phyloP scores from a whole-genome alignment of 805 yeast genomes.

The Sungouiozyma intestinalis region DNA sequence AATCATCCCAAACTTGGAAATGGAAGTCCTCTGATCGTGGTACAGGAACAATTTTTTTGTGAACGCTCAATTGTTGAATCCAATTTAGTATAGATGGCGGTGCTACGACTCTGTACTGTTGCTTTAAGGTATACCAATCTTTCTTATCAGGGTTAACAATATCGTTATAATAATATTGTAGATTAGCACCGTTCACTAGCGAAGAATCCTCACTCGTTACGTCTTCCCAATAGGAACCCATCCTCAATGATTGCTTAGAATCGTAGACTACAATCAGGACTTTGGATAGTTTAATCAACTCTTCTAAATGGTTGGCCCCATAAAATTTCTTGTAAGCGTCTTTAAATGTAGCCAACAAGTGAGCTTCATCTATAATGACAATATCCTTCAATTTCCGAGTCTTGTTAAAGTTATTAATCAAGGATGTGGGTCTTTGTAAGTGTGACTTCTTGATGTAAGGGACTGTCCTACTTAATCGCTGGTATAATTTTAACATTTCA shows the following conservation, averaged over 20 bases:
- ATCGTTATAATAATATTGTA: constrained; percentile 15
- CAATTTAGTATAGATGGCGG: constrained; percentile 32
- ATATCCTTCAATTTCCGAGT: constrained; percentile 28
- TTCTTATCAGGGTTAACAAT: constrained; percentile 11
- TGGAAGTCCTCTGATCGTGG: constrained; percentile 18
- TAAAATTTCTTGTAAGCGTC: constrained; percentile 36
- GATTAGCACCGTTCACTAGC: constrained; percentile 31
- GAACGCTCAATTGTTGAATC: constrained; percentile 31
- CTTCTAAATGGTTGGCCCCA: constrained; percentile 36
- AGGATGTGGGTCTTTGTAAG: constrained; percentile 37
- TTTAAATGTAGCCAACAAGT: constrained; percentile 33
- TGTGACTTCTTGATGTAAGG: constrained; percentile 30
- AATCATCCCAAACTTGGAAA: constrained; percentile 32
- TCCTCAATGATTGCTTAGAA: constrained; percentile 36
- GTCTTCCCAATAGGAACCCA: constrained; percentile 37
- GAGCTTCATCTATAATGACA: constrained; percentile 38
- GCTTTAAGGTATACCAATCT: constrained; percentile 26
- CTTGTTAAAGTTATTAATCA: constrained; percentile 30
- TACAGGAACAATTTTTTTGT: constrained; percentile 25
- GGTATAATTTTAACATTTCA: constrained; percentile 37
- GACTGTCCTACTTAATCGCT: constrained; percentile 30
- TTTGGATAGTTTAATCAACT: constrained; percentile 31
- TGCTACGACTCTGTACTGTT: constrained; percentile 36
- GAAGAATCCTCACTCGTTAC: constrained; percentile 6
- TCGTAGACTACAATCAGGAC: constrained; percentile 36